phyloP scores from a whole-genome alignment of 1,284 basidiomycete species.

The Pseudozyma tsukubaensis region DNA sequence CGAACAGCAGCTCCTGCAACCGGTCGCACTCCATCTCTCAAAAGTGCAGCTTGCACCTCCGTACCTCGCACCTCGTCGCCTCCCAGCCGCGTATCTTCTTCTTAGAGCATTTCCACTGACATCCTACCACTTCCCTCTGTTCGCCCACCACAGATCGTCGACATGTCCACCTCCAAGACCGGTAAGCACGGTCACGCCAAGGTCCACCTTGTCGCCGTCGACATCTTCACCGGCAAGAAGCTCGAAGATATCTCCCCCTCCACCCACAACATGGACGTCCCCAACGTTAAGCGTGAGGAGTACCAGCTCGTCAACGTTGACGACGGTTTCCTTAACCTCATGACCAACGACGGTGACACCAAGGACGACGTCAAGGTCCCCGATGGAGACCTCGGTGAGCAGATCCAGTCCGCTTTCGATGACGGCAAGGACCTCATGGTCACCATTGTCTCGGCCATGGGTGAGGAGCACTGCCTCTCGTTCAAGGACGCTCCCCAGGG shows the following conservation, averaged over 20 bases:
- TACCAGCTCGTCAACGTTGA: constrained; percentile 82
- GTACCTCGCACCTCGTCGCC: no score
- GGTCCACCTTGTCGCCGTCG: constrained; percentile 95
- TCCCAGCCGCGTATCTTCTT: background rate
- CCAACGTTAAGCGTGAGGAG: constrained; percentile 90
- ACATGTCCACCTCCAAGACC: constrained; percentile 99
- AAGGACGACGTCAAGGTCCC: constrained; percentile 98
- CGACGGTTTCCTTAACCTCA: constrained; percentile 88
- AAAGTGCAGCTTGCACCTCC: no score
- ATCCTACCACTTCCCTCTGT: background rate
- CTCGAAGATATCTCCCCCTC: constrained; percentile 96
- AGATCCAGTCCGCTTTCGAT: constrained; percentile 82
- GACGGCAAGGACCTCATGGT: constrained; percentile 85
- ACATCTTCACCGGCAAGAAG: constrained; percentile 72
- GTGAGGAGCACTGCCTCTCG: constrained; percentile 89
- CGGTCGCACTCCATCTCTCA: no score
- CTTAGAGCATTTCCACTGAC: background rate
- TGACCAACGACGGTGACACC: constrained; percentile 82
- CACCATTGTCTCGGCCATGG: constrained; percentile 91
- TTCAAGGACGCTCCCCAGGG: constrained; percentile 68
- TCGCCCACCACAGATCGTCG: constrained; percentile 56
- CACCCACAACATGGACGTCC: constrained; percentile 99
- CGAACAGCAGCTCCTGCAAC: no score
- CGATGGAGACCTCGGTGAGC: constrained; percentile 82
- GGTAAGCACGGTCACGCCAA: constrained; percentile 98